Percentiles rank a stretch among this genome's conserved stretches.
phyloP scores from a whole-genome alignment of 2,329 filamentous ascomycete species.

The Tolypocladium ovalisporum region DNA sequence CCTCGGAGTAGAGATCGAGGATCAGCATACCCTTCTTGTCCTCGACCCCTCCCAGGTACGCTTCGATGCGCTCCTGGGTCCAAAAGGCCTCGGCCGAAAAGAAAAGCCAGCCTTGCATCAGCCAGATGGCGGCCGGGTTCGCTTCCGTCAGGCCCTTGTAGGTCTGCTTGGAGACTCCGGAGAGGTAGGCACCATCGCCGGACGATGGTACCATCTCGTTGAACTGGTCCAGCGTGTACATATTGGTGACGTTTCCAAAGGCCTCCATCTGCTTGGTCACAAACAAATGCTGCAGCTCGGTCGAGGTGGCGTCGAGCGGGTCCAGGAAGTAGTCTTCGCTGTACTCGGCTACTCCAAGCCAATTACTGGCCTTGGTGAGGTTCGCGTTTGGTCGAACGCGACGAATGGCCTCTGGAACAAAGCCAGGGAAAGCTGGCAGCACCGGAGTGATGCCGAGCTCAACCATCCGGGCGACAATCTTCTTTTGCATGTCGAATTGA shows the following conservation, averaged over 20 bases:
- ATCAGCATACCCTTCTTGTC: slow-evolving; percentile 34
- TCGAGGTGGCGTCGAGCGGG: slow-evolving; percentile 31
- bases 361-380: slow-evolving; percentile 30
- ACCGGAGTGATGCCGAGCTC: slow-evolving; percentile 42
- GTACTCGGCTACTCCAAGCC: slow-evolving; percentile 24
- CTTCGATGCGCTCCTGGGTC: slow-evolving; percentile 32
- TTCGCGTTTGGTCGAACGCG: slow-evolving; percentile 29
- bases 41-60: slow-evolving; percentile 35
- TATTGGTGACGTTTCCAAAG: slow-evolving; percentile 35
- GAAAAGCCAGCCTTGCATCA: slow-evolving; percentile 43
- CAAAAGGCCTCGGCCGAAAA: slow-evolving; percentile 30
- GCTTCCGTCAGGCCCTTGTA: slow-evolving; percentile 35
- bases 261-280: slow-evolving; percentile 31
- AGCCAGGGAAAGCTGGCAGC: slow-evolving; percentile 38
- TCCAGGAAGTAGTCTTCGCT: slow-evolving; percentile 36
- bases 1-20: slow-evolving; percentile 39
- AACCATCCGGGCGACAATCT: slow-evolving; percentile 36
- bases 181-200: slow-evolving; percentile 29
- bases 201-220: slow-evolving; percentile 39
- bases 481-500: slow-evolving; percentile 36
- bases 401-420: slow-evolving; percentile 31
- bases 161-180: slow-evolving; percentile 19
- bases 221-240: slow-evolving; percentile 42
- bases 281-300: slow-evolving; percentile 31
- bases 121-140: slow-evolving; percentile 36